Evolutionary conservation across 1,284 basidiomycete genomes (phyloP), one percentile per base, ranked within the genome.

Genomic region (Fomitopsis betulina): DNA sequence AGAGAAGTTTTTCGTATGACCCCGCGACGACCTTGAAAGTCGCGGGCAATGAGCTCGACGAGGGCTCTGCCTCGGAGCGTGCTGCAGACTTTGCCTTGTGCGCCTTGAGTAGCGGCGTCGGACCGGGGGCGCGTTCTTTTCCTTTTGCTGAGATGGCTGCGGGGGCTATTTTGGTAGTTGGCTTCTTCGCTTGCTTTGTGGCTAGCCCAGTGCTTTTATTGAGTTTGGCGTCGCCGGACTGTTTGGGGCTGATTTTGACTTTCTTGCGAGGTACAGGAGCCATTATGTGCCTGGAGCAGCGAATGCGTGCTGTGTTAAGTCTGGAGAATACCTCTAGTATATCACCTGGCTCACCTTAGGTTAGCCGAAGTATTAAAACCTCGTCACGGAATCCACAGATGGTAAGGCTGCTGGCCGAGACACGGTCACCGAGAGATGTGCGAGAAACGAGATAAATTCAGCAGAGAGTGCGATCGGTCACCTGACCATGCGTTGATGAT

Each of bases 1-100:
- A 98, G 15, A 98, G 80, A 10, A 98, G 79, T 67, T 96, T 96
- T 78, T 99, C 96, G 73, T 98, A 98, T 10, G 94, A 92, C 0
- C 96, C 96, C 0, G 87, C 91, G 33, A 98, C 79, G 62, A 98
- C 77, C 73, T 93, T 89, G 79, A 97, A 97, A 2, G 84, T 83
- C 2, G 75, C 69, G 0, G 86, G 82, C 5, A 68, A 60, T 5
- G 62, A 33, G 0, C 56, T 57, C 13, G 60, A 64, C 3, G 39
- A 55, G 45, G 64, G 62, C 58, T 61, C 59, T 9, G 61, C 38
- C 23, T 53, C 21, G 43, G 53, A 19, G 13, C 30, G 23, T 19
- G 25, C 27, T 30, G 57, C 40, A 43, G 56, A 53, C 55, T 63
- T 47, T 30, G 25, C 13, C 27, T 58, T 12, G 2, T 7, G 21